These are phyloP conservation scores for Puccinia hordei DNA, from an alignment of 1,284 basidiomycete genomes.

Conservation along the genomic window DNA sequence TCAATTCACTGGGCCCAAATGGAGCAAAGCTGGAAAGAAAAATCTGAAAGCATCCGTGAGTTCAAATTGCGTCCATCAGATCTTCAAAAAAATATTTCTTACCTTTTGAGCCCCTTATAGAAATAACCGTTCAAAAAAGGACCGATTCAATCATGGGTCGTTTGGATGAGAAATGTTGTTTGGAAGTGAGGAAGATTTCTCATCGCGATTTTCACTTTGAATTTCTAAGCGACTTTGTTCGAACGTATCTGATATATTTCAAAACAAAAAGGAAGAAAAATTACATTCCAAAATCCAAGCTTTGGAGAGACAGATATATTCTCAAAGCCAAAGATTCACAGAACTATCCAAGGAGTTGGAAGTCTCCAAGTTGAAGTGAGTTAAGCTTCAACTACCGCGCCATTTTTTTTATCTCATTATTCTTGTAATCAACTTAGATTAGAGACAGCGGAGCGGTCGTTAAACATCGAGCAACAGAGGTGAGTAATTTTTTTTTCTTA, in stretches of 20 bases:
- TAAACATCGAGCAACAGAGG: background rate
- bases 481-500: background rate
- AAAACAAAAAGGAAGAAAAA: conserved; percentile 14
- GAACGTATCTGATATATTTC: background rate
- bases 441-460: background rate
- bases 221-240: background rate
- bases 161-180: conserved; percentile 24
- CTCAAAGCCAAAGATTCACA: background rate
- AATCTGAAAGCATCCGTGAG: conserved; percentile 22
- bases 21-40: conserved; percentile 13
- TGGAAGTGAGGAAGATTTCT: conserved; percentile 8
- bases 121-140: conserved; percentile 6
- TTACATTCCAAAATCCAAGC: background rate
- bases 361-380: background rate
- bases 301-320: background rate
- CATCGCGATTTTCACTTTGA: background rate
- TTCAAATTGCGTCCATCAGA: background rate
- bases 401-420: background rate
- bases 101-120: background rate
- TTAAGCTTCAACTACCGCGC: background rate
- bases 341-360: conserved; percentile 19
- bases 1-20: conserved; percentile 3
- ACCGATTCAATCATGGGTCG: conserved; percentile 3
- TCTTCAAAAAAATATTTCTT: background rate
- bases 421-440: background rate